phyloP scores from a whole-genome alignment of 768 basidiomycete genomes.

The Termitomyces heimii region DNA sequence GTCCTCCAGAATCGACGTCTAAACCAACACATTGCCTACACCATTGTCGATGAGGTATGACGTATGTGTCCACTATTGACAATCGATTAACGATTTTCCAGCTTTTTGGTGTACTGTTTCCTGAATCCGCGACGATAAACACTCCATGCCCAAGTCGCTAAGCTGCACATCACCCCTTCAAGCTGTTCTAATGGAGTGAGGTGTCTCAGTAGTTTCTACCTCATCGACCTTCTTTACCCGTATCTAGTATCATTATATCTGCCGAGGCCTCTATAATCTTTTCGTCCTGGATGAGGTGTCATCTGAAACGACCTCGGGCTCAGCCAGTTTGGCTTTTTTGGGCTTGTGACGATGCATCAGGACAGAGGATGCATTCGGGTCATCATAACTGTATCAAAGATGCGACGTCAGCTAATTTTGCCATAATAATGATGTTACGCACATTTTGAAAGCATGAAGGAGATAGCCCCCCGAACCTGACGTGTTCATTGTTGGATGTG shows the following conservation, averaged over 20 bases:
- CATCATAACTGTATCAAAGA: conserved; percentile 45
- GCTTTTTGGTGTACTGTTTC: conserved; percentile 27
- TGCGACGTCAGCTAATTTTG: not conserved
- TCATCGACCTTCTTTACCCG: conserved; percentile 6
- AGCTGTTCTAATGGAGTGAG: not conserved
- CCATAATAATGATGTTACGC: conserved; percentile 13
- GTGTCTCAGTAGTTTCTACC: not conserved
- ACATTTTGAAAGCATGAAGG: conserved; percentile 86
- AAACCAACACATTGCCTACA: conserved; percentile 90
- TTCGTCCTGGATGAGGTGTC: conserved; percentile 2
- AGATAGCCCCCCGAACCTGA: conserved; percentile 88
- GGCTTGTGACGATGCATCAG: conserved; percentile 39
- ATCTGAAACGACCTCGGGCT: not conserved
- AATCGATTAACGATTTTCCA: conserved; percentile 1
- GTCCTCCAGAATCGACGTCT: conserved; percentile 92
- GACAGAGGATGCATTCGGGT: conserved; percentile 53
- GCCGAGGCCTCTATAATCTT: conserved; percentile 1
- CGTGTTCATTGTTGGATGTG: conserved; percentile 91
- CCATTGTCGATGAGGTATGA: conserved; percentile 82
- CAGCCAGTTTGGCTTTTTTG: conserved; percentile 24
- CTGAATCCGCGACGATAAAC: conserved; percentile 15
- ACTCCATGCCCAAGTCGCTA: not conserved
- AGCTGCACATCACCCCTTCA: not conserved
- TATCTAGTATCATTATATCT: conserved; percentile 9
- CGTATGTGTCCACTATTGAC: not conserved